phyloP scores from a whole-genome alignment of 305 asterid genomes.

The Ilex paraguariensis region DNA sequence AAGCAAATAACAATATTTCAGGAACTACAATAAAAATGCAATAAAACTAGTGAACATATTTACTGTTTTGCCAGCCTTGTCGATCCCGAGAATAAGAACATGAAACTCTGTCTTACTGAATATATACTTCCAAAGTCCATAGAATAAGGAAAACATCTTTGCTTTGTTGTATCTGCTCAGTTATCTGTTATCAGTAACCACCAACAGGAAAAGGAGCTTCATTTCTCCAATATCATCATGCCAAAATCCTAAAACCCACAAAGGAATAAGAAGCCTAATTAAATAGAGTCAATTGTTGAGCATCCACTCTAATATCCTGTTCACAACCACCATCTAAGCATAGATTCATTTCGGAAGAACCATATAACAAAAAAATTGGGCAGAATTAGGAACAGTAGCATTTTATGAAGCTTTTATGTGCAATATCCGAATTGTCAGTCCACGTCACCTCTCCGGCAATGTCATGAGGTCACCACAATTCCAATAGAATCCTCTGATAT shows the following conservation, averaged over 20 bases:
- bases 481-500: too few species aligned
- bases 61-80: constrained; percentile 98
- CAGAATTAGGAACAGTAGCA: too few species aligned
- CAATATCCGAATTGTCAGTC: too few species aligned
- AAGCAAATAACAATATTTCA: constrained; percentile 1
- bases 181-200: constrained; percentile 15
- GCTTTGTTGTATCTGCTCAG: constrained; percentile 21
- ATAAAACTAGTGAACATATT: constrained; percentile 12
- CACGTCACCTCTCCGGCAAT: too few species aligned
- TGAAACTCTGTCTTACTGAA: constrained; percentile 93
- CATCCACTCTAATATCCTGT: too few species aligned
- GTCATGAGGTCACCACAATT: too few species aligned
- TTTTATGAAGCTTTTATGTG: too few species aligned
- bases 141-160: constrained; percentile 86
- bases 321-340: too few species aligned
- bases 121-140: constrained; percentile 84
- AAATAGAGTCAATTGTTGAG: too few species aligned
- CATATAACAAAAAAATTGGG: too few species aligned
- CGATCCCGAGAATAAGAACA: constrained; percentile 95
- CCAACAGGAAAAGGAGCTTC: constrained; percentile 12
- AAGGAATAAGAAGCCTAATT: too few species aligned
- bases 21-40: neutral
- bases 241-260: neutral
- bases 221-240: neutral
- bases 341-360: too few species aligned